Conservation (phyloP, 176 grass and related monocot species). For the Triticum urartu region DNA sequence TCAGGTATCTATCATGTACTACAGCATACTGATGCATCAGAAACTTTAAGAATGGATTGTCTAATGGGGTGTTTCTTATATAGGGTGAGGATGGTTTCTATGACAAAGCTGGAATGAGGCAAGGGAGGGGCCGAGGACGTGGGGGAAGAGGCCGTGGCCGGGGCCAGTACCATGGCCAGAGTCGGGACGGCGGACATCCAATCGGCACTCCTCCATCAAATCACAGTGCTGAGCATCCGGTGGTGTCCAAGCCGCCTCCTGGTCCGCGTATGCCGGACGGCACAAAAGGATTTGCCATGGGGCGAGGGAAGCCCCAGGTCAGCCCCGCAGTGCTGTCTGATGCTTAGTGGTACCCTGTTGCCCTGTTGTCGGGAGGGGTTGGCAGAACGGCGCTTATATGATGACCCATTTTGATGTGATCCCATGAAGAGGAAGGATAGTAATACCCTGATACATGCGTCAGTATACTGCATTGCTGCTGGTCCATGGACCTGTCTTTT, state of each 20-base stretch:
- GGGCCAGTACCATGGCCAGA: conserved; percentile 41
- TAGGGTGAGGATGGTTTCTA: conserved; percentile 46
- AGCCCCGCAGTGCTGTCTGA: conserved; percentile 23
- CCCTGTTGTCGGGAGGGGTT: not conserved
- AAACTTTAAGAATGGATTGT: not conserved
- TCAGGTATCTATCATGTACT: conserved; percentile 30
- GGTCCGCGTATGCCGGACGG: conserved; percentile 97
- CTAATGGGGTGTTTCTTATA: not conserved
- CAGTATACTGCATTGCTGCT: conserved; percentile 27
- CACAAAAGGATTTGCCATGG: conserved; percentile 88
- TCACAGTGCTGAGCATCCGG: conserved; percentile 48
- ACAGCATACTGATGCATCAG: not conserved
- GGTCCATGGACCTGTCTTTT: conserved; percentile 16
- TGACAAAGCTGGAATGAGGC: conserved; percentile 47
- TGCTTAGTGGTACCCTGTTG: not conserved
- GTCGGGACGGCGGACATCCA: conserved; percentile 28
- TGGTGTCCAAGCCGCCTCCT: conserved; percentile 63
- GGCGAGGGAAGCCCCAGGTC: conserved; percentile 61
- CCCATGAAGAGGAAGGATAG: not conserved
- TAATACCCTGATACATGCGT: conserved; percentile 25
- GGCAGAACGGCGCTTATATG: conserved; percentile 19
- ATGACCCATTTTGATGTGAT: conserved; percentile 36
- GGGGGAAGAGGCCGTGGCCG: conserved; percentile 52
- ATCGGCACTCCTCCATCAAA: conserved; percentile 50
- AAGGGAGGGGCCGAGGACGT: conserved; percentile 51